Evolutionary conservation across 1,284 basidiomycete species (phyloP).

Genomic region (Apiotrichum gamsii): DNA sequence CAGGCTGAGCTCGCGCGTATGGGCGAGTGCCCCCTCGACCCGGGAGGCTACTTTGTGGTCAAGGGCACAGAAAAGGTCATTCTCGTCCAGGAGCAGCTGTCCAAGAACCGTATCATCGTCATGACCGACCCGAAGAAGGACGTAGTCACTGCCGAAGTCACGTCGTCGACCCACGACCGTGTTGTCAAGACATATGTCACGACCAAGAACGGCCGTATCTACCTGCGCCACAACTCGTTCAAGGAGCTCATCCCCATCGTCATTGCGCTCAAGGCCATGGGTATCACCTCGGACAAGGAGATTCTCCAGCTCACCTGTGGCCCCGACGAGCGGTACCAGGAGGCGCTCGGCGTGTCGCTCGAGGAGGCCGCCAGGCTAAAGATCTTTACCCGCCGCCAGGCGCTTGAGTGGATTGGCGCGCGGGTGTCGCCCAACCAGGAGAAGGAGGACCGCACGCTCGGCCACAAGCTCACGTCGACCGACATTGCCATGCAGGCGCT

Average conservation of each 20-base stretch:
- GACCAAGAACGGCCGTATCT: slow-evolving; percentile 89
- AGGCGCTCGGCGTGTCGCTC: slow-evolving; percentile 81
- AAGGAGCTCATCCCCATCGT: slow-evolving; percentile 96
- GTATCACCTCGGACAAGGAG: slow-evolving; percentile 96
- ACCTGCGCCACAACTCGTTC: slow-evolving; percentile 96
- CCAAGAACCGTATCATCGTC: slow-evolving; percentile 99
- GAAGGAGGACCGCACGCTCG: slow-evolving; percentile 45
- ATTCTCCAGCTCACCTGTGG: slow-evolving; percentile 93
- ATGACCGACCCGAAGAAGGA: slow-evolving; percentile 89
- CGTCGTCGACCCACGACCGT: slow-evolving; percentile 96
- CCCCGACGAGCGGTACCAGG: slow-evolving; percentile 81
- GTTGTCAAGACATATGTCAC: slow-evolving; percentile 98
- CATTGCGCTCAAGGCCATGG: slow-evolving; percentile 92
- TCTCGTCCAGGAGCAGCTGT: slow-evolving; percentile 95
- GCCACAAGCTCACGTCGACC: slow-evolving; percentile 71
- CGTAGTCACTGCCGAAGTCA: slow-evolving; percentile 91
- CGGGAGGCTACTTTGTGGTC: slow-evolving; percentile 98
- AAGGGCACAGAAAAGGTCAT: slow-evolving; percentile 99
- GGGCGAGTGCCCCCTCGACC: slow-evolving; percentile 96
- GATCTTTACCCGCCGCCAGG: slow-evolving; percentile 90
- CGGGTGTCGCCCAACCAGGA: slow-evolving; percentile 76
- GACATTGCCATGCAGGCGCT: slow-evolving; percentile 96
- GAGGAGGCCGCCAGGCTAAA: slow-evolving; percentile 82
- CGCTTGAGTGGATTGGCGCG: slow-evolving; percentile 89
- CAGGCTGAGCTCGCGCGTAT: slow-evolving; percentile 81